Evolutionary conservation across 2,329 filamentous ascomycete genomes (phyloP), one percentile per base, ranked within the genome.

Genomic region (Sporothrix dimorphospora): DNA sequence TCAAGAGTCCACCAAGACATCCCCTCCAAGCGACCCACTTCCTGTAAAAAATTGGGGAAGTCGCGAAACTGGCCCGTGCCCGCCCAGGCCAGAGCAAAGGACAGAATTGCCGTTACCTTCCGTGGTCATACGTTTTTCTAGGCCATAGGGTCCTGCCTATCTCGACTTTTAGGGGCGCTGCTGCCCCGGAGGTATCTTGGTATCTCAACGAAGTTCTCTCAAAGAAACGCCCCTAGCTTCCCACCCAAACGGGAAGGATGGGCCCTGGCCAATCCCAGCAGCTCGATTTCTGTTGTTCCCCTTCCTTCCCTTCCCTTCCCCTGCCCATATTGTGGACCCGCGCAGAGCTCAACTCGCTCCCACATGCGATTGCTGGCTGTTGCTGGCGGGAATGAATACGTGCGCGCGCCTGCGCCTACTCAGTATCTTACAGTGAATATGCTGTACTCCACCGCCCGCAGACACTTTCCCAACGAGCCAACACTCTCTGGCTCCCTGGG

Each of bases 191-290:
- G 61, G 57, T 61, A 61, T 42, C 34, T 61, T 21, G 34, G 57
- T 38, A 38, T 59, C 55, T 59, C 19, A 24, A 27, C 24, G 59
- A n/a, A n/a, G n/a, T n/a, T n/a, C n/a, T n/a, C n/a, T n/a, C n/a
- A n/a, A n/a, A n/a, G n/a, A n/a, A 38, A 34, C 53, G 11, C 57
- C 59, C 38, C 45, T 67, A 67, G 63, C 49, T 55, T 69, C 66
- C 42, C 42, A 49, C 24, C 63, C 16, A n/a, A 21, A 6, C 24
- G 34, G 12, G 6, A 34, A 34, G 30, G 6, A 34, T 3, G 30
- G 30, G 6, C 53, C n/a, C 27, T 53, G 69, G 71, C 74, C 74
- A 75, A 75, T 75, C 74, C 74, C 24, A 72, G 51, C 55, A 14
- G 34, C 61, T 65, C 2, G 42, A 74, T 72, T 74, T 72, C 65